Evolutionary conservation across 306 rosid species (phyloP).

Genomic region (Oxytropis ochrocephala): DNA sequence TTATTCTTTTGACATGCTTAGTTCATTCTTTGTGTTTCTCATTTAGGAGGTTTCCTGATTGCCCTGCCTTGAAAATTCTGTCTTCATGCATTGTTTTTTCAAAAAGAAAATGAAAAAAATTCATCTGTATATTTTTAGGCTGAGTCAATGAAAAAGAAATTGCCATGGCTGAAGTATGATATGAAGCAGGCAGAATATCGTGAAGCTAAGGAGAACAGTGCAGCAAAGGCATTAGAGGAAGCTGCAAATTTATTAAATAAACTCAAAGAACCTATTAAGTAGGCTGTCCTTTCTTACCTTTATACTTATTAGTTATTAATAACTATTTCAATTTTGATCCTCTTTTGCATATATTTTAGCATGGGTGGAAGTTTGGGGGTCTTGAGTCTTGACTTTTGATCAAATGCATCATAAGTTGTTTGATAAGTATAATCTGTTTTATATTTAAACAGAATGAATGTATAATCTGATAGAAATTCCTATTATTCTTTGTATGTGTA

Average conservation of each 20-base stretch:
- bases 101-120: not conserved
- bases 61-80: not conserved
- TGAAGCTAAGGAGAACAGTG: slow-evolving; percentile 60
- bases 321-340: not conserved
- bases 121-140: slow-evolving; percentile 40
- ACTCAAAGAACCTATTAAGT: slow-evolving; percentile 67
- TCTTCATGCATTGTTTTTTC: not conserved
- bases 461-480: too few species aligned
- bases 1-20: not conserved
- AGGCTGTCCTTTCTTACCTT: slow-evolving; percentile 26
- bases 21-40: not conserved
- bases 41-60: not conserved
- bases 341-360: slow-evolving; percentile 9
- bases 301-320: not conserved
- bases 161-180: slow-evolving; percentile 91
- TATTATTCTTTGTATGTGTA: too few species aligned
- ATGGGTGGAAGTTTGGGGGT: not conserved
- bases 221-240: slow-evolving; percentile 56
- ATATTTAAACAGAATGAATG: too few species aligned
- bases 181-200: slow-evolving; percentile 75
- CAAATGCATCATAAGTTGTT: not conserved
- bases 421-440: not conserved
- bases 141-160: slow-evolving; percentile 75
- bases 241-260: slow-evolving; percentile 62
- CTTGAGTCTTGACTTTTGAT: not conserved